Evolutionary conservation across 352 stramenopile genomes (phyloP).

Genomic region (Aphanomyces cochlioides): DNA sequence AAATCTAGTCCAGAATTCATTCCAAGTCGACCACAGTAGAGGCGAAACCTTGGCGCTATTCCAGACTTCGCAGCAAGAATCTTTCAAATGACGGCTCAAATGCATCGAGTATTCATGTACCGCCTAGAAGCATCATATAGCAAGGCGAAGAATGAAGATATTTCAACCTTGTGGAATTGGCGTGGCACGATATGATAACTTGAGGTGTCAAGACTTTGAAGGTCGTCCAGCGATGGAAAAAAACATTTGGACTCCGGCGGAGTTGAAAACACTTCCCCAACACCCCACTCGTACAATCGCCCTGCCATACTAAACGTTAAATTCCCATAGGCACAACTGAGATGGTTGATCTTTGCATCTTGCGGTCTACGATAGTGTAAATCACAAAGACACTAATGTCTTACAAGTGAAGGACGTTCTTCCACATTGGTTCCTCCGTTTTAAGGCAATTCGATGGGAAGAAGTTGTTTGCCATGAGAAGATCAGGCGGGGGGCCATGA

Average conservation of each 20-base stretch:
- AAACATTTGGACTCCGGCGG: not conserved
- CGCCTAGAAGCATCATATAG: conserved; percentile 7
- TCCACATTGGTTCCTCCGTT: not conserved
- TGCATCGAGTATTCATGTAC: conserved; percentile 15
- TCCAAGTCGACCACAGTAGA: not conserved
- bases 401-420: not conserved
- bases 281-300: conserved; percentile 8
- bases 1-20: not conserved
- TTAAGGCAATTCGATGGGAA: not conserved
- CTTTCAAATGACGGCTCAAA: not conserved
- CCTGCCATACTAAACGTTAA: not conserved
- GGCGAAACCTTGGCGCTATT: conserved; percentile 6
- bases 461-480: not conserved
- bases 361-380: no score
- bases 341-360: not conserved
- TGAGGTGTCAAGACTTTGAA: not conserved
- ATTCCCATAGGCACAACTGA: conserved; percentile 3
- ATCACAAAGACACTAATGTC: not conserved
- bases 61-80: not conserved
- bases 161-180: conserved; percentile 7
- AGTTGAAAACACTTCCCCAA: not conserved
- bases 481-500: conserved; percentile 5
- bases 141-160: not conserved
- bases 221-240: not conserved
- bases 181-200: not conserved